Percentiles rank a stretch among this genome's conserved stretches.
These are phyloP conservation scores for Meyerozyma sp. DNA, from an alignment of 1,139 yeast genomes.

Conservation along the genomic window DNA sequence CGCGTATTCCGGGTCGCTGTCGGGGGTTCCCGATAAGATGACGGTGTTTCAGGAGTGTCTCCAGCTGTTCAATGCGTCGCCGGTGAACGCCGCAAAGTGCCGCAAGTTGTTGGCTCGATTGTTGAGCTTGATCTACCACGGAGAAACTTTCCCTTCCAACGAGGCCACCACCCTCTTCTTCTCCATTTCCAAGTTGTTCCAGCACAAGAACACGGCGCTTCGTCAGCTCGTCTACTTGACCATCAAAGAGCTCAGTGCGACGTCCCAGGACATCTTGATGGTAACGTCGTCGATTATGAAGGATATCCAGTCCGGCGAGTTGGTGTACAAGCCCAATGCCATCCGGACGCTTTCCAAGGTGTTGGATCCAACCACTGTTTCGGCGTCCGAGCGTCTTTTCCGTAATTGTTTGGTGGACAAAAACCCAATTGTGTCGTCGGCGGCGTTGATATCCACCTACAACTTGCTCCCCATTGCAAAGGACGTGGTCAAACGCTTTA, in stretches of 20 bases:
- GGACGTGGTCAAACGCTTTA: conserved; percentile 89
- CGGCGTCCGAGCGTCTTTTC: conserved; percentile 89
- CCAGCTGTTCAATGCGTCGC: conserved; percentile 88
- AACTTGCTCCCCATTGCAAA: conserved; percentile 85
- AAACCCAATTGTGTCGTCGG: conserved; percentile 84
- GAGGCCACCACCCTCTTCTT: conserved; percentile 93
- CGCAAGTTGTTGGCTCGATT: conserved; percentile 73
- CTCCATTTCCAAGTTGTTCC: conserved; percentile 90
- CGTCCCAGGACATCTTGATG: conserved; percentile 92
- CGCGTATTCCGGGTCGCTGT: conserved; percentile 47
- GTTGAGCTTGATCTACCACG: conserved; percentile 67
- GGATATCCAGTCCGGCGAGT: conserved; percentile 88
- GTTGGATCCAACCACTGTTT: conserved; percentile 87
- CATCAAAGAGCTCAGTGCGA: conserved; percentile 79
- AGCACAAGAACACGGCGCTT: conserved; percentile 83
- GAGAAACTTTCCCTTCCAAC: conserved; percentile 80
- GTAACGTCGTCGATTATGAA: conserved; percentile 97
- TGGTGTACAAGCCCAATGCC: conserved; percentile 88
- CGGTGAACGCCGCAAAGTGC: conserved; percentile 83
- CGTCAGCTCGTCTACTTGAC: conserved; percentile 94
- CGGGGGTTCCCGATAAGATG: conserved; percentile 87
- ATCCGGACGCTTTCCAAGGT: conserved; percentile 87
- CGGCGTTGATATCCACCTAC: conserved; percentile 88
- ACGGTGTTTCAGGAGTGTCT: conserved; percentile 94
- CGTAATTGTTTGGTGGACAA: conserved; percentile 90